Percentiles rank a stretch among this genome's conserved stretches.
phyloP scores from a whole-genome alignment of 805 yeast genomes.

The Suhomyces vadensis region DNA sequence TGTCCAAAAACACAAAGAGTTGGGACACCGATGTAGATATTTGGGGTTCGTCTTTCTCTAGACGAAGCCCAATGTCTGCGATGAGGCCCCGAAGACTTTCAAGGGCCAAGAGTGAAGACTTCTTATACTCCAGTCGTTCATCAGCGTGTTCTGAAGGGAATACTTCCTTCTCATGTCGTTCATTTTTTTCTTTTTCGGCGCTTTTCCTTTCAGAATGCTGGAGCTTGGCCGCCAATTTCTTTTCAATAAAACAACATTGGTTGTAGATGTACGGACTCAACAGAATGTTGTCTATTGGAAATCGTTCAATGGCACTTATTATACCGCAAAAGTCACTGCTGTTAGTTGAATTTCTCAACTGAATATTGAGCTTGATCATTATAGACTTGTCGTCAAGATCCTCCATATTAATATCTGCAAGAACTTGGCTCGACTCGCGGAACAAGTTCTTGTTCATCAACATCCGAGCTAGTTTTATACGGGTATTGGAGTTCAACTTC shows the following conservation, averaged over 20 bases:
- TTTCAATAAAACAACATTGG: conserved; percentile 35
- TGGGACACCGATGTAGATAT: conserved; percentile 19
- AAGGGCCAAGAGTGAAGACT: not conserved
- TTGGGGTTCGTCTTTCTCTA: conserved; percentile 34
- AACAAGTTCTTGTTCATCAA: conserved; percentile 29
- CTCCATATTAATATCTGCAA: conserved; percentile 20
- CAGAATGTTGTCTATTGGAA: conserved; percentile 31
- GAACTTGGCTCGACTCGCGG: conserved; percentile 23
- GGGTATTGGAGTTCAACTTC: conserved; percentile 26
- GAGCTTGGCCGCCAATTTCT: conserved; percentile 20
- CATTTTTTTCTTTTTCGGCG: conserved; percentile 8
- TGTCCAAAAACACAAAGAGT: conserved; percentile 25
- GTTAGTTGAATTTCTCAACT: conserved; percentile 24
- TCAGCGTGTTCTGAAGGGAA: no score
- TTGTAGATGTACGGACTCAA: conserved; percentile 36
- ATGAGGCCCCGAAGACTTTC: conserved; percentile 29
- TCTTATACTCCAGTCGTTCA: no score
- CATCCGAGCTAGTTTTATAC: conserved; percentile 30
- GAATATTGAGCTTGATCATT: conserved; percentile 27
- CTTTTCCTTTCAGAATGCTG: conserved; percentile 4
- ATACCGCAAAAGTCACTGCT: conserved; percentile 22
- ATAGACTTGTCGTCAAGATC: conserved; percentile 29
- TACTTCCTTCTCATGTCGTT: not conserved
- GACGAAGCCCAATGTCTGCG: conserved; percentile 36
- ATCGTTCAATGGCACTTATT: conserved; percentile 21